phyloP scores from a whole-genome alignment of 805 yeast genomes.

The Candida multigemmis region DNA sequence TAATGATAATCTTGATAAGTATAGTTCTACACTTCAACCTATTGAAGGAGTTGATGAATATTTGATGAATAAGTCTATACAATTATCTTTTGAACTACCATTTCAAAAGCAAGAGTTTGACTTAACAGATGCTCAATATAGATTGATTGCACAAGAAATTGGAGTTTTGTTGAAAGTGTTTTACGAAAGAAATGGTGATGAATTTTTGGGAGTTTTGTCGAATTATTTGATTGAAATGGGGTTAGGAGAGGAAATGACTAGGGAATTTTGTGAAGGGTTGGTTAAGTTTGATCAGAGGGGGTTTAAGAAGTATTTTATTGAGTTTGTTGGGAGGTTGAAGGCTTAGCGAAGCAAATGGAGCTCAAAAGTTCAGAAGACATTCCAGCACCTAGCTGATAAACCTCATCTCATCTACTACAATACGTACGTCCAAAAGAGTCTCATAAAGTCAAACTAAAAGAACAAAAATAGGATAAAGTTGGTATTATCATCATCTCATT shows the following conservation, averaged over 20 bases:
- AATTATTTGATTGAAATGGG: conserved; percentile 48
- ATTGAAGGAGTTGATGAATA: conserved; percentile 66
- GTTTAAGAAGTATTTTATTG: conserved; percentile 63
- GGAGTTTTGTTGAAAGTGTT: conserved; percentile 60
- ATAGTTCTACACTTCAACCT: conserved; percentile 34
- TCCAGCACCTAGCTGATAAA: too few relatives aligned
- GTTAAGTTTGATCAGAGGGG: conserved; percentile 47
- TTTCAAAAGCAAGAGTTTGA: conserved; percentile 59
- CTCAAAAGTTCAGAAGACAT: too few relatives aligned
- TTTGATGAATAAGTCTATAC: conserved; percentile 58
- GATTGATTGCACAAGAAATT: conserved; percentile 67
- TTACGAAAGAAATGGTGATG: conserved; percentile 32
- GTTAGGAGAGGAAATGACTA: conserved; percentile 49
- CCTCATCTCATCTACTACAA: too few relatives aligned
- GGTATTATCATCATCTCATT: too few relatives aligned
- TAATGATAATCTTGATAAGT: conserved; percentile 51
- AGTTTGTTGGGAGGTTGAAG: conserved; percentile 26
- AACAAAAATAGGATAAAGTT: too few relatives aligned
- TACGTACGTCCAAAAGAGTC: too few relatives aligned
- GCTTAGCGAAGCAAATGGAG: too few relatives aligned
- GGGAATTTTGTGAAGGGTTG: conserved; percentile 54
- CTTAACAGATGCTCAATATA: conserved; percentile 69
- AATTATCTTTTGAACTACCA: conserved; percentile 71
- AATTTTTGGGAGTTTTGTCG: conserved; percentile 38
- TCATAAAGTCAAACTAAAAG: too few relatives aligned